A percentile compares a stretch with the other conserved stretches of the same genome.
Conservation (phyloP, 2,329 filamentous ascomycete species). For the Diplocarpon mali region DNA sequence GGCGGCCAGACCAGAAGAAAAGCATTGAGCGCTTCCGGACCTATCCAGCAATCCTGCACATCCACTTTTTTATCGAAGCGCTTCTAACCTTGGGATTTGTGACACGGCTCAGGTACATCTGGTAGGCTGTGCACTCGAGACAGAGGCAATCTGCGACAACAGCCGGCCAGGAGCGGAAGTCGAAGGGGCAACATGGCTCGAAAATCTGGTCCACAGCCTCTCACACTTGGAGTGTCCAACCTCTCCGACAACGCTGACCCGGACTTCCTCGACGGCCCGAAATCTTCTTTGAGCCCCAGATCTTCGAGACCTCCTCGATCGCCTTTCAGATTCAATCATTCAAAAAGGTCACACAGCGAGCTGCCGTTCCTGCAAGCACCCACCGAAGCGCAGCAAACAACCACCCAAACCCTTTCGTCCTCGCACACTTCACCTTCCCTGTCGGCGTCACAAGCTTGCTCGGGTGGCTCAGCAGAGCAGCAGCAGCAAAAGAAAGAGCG, state of each 20-base stretch:
- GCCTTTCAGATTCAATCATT: slow-evolving; percentile 22
- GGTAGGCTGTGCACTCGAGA: slow-evolving; percentile 21
- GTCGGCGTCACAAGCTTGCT: slow-evolving; percentile 11
- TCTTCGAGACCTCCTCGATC: slow-evolving; percentile 24
- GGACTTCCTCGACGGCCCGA: too few relatives aligned
- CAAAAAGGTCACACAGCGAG: slow-evolving; percentile 20
- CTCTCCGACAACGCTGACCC: too few relatives aligned
- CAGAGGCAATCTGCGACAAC: slow-evolving; percentile 9
- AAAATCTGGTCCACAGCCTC: slow-evolving; percentile 23
- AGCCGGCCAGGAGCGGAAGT: not conserved
- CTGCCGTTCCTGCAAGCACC: slow-evolving; percentile 15
- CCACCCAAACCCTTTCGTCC: slow-evolving; percentile 10
- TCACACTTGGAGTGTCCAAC: too few relatives aligned
- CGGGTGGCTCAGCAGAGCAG: slow-evolving; percentile 4
- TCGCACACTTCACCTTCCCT: slow-evolving; percentile 18
- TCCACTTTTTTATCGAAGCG: slow-evolving; percentile 9
- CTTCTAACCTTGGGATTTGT: slow-evolving; percentile 16
- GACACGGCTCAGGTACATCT: slow-evolving; percentile 13
- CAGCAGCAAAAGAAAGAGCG: slow-evolving; percentile 14
- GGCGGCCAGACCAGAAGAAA: not conserved
- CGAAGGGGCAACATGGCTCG: slow-evolving; percentile 21
- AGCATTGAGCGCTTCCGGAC: not conserved
- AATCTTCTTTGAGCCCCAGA: slow-evolving; percentile 19
- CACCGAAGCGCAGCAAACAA: slow-evolving; percentile 13
- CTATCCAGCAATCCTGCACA: slow-evolving; percentile 10